These are phyloP conservation scores for Hydnum rufescens DNA, from an alignment of 768 basidiomycete species.

Conservation along the genomic window DNA sequence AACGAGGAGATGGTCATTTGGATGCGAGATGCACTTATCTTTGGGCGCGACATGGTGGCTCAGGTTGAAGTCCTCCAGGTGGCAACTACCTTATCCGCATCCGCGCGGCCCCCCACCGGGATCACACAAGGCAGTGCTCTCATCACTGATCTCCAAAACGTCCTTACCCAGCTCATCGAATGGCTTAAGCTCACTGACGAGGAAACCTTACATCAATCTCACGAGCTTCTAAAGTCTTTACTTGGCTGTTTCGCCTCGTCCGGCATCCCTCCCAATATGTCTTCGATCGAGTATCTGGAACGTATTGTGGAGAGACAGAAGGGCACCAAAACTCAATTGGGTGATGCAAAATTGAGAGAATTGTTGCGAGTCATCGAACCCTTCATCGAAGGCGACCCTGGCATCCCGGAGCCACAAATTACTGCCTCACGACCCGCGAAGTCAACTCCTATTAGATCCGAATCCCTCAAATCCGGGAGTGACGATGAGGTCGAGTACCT, in stretches of 20 bases:
- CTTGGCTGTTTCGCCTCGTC: conserved; percentile 53
- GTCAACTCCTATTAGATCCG: not conserved
- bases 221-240: conserved; percentile 59
- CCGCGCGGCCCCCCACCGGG: conserved; percentile 28
- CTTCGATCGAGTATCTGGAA: conserved; percentile 42
- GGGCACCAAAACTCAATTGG: conserved; percentile 6
- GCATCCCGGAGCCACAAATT: not conserved
- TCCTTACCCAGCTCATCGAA: conserved; percentile 55
- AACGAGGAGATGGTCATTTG: conserved; percentile 76
- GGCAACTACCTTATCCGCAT: conserved; percentile 28
- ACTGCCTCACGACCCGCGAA: not conserved
- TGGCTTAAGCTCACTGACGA: conserved; percentile 90
- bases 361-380: not conserved
- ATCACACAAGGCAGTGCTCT: conserved; percentile 35
- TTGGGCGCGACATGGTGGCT: conserved; percentile 68
- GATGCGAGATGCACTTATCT: conserved; percentile 97
- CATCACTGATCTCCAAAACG: conserved; percentile 47
- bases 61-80: conserved; percentile 64
- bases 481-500: conserved; percentile 4
- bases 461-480: too few relatives aligned
- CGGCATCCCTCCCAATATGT: conserved; percentile 32
- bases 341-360: not conserved
- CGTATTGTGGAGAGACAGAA: conserved; percentile 16
- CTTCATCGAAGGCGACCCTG: conserved; percentile 9
- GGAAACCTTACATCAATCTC: conserved; percentile 79